phyloP scores from a whole-genome alignment of 768 basidiomycete species.

The Boletellus emodensis region DNA sequence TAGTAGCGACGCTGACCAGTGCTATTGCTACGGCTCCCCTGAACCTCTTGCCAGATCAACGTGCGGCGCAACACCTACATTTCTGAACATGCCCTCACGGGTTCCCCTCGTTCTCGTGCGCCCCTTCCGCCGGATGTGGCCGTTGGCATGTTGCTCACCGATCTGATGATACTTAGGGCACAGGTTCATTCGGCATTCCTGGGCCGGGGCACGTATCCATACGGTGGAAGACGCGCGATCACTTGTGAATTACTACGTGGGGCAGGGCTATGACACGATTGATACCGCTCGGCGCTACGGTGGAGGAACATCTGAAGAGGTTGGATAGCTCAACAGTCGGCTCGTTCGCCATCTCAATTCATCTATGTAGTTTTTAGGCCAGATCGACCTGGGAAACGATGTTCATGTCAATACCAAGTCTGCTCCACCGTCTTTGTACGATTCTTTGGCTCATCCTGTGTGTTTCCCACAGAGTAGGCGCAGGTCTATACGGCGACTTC shows the following conservation, averaged over 20 bases:
- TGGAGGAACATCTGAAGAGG: conserved; percentile 23
- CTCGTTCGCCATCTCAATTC: background rate
- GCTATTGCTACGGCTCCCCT: too few species aligned
- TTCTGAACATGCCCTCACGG: conserved; percentile 1
- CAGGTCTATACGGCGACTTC: conserved; percentile 6
- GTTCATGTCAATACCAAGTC: conserved; percentile 20
- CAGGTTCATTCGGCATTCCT: conserved; percentile 18
- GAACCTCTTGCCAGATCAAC: too few species aligned
- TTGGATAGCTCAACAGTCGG: background rate
- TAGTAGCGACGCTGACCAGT: too few species aligned
- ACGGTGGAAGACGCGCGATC: conserved; percentile 13
- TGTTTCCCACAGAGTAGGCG: conserved; percentile 1
- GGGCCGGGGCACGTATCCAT: conserved; percentile 21
- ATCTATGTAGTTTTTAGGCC: conserved; percentile 11
- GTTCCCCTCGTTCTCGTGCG: conserved; percentile 14
- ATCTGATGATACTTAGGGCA: conserved; percentile 10
- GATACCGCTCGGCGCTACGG: conserved; percentile 24
- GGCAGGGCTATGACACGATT: conserved; percentile 16
- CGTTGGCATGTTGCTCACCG: background rate
- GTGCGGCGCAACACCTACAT: background rate
- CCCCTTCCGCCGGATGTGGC: background rate
- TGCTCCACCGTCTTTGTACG: background rate
- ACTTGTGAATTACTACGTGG: conserved; percentile 10
- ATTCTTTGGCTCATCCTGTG: background rate
- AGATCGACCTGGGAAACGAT: conserved; percentile 13